These are phyloP conservation scores for Gomphus sp. DNA, from an alignment of 1,284 basidiomycete species.

Conservation along the genomic window DNA sequence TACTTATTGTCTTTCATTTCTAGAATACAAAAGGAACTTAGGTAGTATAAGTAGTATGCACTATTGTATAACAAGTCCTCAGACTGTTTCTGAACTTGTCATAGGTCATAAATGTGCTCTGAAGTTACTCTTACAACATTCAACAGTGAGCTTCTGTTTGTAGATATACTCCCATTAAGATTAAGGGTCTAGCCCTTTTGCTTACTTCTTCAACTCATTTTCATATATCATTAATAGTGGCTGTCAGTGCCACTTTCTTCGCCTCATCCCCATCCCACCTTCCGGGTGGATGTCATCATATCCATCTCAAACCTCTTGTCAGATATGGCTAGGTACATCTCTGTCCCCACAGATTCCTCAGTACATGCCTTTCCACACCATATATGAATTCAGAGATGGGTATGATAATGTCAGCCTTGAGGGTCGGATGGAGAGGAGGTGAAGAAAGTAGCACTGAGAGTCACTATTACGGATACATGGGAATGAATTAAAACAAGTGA, in stretches of 20 bases:
- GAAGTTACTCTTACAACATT: too few relatives aligned
- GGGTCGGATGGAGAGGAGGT: conserved; percentile 52
- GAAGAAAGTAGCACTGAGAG: conserved; percentile 61
- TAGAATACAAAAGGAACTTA: too few relatives aligned
- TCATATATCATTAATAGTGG: conserved; percentile 31
- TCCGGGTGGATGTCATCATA: conserved; percentile 54
- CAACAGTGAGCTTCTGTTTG: conserved; percentile 49
- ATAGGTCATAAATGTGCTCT: too few relatives aligned
- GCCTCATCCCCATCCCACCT: conserved; percentile 44
- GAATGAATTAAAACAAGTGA: too few relatives aligned
- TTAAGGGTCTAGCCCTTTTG: too few relatives aligned
- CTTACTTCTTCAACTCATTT: conserved; percentile 1
- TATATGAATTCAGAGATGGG: conserved; percentile 27
- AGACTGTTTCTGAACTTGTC: too few relatives aligned
- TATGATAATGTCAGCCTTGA: conserved; percentile 53
- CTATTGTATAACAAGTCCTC: too few relatives aligned
- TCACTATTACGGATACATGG: conserved; percentile 33
- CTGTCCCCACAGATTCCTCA: conserved; percentile 64
- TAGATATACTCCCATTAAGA: too few relatives aligned
- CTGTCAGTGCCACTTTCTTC: conserved; percentile 61
- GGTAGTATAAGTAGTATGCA: too few relatives aligned
- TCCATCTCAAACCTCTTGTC: conserved; percentile 58
- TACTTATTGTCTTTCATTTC: too few relatives aligned
- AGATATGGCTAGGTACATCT: conserved; percentile 45
- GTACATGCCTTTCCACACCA: conserved; percentile 23